Evolutionary conservation across 2,329 filamentous ascomycete species (phyloP).

Genomic region (Fusarium heterosporum): DNA sequence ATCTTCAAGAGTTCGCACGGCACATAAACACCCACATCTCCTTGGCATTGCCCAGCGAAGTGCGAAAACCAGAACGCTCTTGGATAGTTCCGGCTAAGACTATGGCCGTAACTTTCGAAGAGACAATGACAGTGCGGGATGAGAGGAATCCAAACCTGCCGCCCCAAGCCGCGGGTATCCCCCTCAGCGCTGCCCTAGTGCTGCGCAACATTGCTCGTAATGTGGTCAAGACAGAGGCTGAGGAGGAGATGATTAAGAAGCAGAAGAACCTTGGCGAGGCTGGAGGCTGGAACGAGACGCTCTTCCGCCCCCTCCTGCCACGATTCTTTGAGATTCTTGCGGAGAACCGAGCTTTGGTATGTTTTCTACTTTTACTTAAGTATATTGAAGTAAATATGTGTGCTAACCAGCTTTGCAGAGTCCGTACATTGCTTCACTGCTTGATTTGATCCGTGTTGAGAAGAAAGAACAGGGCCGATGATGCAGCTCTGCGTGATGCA

Average conservation of each 20-base stretch:
- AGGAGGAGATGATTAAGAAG: conserved; percentile 64
- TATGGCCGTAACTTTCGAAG: conserved; percentile 65
- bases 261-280: conserved; percentile 60
- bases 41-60: conserved; percentile 48
- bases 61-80: conserved; percentile 42
- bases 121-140: conserved; percentile 67
- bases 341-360: conserved; percentile 72
- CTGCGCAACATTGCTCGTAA: conserved; percentile 82
- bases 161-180: conserved; percentile 78
- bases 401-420: conserved; percentile 48
- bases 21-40: conserved; percentile 78
- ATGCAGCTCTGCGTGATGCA: conserved; percentile 7
- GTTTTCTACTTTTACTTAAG: conserved; percentile 39
- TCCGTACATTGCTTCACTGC: conserved; percentile 56
- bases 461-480: conserved; percentile 45
- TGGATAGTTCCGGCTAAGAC: conserved; percentile 68
- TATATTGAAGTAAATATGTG: background rate
- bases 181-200: conserved; percentile 81
- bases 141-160: conserved; percentile 68
- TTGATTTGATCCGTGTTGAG: conserved; percentile 53
- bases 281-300: conserved; percentile 72
- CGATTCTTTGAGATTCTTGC: conserved; percentile 76
- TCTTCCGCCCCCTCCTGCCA: conserved; percentile 74
- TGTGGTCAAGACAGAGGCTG: conserved; percentile 69
- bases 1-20: conserved; percentile 65